A percentile compares a stretch with the other conserved stretches of the same genome.
These are phyloP conservation scores for Aciculosporium take DNA, from an alignment of 2,329 filamentous ascomycete species.

Conservation along the genomic window DNA sequence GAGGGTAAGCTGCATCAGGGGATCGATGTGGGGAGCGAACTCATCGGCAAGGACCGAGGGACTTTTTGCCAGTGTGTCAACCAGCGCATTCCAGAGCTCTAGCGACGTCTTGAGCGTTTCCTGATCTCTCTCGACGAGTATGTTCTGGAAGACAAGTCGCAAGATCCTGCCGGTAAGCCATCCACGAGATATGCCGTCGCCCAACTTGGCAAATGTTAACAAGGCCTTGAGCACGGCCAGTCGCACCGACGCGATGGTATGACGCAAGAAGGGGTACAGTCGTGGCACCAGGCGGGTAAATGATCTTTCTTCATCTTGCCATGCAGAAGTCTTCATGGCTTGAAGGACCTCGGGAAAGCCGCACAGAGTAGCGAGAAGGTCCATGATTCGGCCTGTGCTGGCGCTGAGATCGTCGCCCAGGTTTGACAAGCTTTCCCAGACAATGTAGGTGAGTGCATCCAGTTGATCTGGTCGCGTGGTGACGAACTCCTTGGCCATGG, in stretches of 20 bases:
- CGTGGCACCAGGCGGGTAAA: slow-evolving; percentile 87
- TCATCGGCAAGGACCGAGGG: slow-evolving; percentile 54
- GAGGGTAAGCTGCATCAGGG: slow-evolving; percentile 72
- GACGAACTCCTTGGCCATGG: slow-evolving; percentile 91
- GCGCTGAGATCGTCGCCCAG: slow-evolving; percentile 94
- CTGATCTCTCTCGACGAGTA: slow-evolving; percentile 82
- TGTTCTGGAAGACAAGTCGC: slow-evolving; percentile 84
- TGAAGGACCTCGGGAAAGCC: slow-evolving; percentile 84
- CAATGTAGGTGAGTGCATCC: slow-evolving; percentile 75
- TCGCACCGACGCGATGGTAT: slow-evolving; percentile 92
- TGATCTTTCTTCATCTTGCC: slow-evolving; percentile 69
- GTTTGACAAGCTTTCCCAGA: slow-evolving; percentile 94
- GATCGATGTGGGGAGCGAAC: slow-evolving; percentile 59
- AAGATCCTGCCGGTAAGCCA: slow-evolving; percentile 89
- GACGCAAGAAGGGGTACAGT: slow-evolving; percentile 87
- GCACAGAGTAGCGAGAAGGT: slow-evolving; percentile 87
- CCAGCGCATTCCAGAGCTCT: slow-evolving; percentile 72
- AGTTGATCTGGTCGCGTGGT: slow-evolving; percentile 65
- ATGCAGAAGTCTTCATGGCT: slow-evolving; percentile 84
- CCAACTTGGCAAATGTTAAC: slow-evolving; percentile 81
- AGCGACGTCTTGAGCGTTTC: slow-evolving; percentile 70
- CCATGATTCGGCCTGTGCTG: slow-evolving; percentile 97
- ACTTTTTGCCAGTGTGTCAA: slow-evolving; percentile 52
- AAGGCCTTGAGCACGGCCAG: slow-evolving; percentile 85
- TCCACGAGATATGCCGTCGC: slow-evolving; percentile 62